phyloP scores from a whole-genome alignment of 768 basidiomycete species.

The Paxillus ammoniavirescens region DNA sequence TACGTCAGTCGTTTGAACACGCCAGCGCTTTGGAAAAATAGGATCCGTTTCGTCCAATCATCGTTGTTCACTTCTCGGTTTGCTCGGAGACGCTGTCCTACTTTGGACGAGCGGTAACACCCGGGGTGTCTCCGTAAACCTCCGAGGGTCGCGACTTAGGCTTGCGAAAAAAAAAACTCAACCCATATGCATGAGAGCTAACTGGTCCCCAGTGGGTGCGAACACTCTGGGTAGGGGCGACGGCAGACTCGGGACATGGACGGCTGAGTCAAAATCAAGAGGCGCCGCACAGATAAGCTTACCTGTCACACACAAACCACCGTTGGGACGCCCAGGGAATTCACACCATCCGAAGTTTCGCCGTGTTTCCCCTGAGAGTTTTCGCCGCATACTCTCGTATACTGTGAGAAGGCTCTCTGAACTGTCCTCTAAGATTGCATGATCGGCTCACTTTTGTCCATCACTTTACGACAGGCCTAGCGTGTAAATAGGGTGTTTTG shows the following conservation, averaged over 20 bases:
- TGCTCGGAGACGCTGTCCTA: too few relatives aligned
- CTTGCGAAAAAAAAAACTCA: too few relatives aligned
- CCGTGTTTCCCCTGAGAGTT: conserved; percentile 12
- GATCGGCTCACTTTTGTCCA: conserved; percentile 13
- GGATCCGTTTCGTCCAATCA: not conserved
- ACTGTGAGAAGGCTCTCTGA: conserved; percentile 22
- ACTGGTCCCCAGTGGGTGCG: too few relatives aligned
- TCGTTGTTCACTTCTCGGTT: too few relatives aligned
- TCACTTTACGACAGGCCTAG: conserved; percentile 13
- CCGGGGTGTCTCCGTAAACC: too few relatives aligned
- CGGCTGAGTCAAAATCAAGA: not conserved
- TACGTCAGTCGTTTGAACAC: not conserved
- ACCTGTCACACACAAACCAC: not conserved
- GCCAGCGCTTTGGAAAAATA: not conserved
- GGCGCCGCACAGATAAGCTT: conserved; percentile 11
- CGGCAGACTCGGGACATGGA: too few relatives aligned
- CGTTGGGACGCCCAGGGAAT: conserved; percentile 9
- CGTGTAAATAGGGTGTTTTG: conserved; percentile 15
- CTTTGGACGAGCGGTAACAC: too few relatives aligned
- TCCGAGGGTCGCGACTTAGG: too few relatives aligned
- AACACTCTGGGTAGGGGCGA: too few relatives aligned
- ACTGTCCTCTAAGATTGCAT: conserved; percentile 11
- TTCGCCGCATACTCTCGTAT: conserved; percentile 6
- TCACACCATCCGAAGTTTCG: conserved; percentile 14
- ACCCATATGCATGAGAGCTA: too few relatives aligned